Conservation (phyloP, 768 basidiomycete genomes). For the Suillus hirtellus region DNA sequence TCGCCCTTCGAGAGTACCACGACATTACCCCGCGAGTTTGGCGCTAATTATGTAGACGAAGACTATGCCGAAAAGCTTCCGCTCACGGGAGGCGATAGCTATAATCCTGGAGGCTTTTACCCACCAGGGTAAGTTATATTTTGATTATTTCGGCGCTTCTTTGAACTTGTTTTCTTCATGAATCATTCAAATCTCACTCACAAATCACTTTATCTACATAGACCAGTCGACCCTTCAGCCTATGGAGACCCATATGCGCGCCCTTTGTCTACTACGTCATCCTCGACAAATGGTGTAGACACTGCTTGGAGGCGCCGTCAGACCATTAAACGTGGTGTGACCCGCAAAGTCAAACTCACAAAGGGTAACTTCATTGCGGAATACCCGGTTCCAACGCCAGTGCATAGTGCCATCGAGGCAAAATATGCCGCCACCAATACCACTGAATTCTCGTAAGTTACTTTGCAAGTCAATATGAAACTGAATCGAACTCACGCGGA, state of each 20-base stretch:
- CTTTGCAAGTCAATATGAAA: neutral
- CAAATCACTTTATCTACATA: constrained; percentile 23
- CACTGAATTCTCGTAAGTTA: constrained; percentile 87
- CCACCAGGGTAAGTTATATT: constrained; percentile 62
- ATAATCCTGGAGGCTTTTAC: constrained; percentile 62
- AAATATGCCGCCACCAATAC: constrained; percentile 73
- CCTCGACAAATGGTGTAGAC: constrained; percentile 57
- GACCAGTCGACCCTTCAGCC: constrained; percentile 52
- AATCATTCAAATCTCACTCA: constrained; percentile 15
- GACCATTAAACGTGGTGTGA: constrained; percentile 89
- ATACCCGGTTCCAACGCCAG: constrained; percentile 83
- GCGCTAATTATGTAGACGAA: constrained; percentile 57
- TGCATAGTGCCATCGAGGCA: constrained; percentile 78
- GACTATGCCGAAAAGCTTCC: constrained; percentile 79
- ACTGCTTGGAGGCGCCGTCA: constrained; percentile 75
- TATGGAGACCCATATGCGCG: constrained; percentile 70
- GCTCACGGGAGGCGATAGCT: constrained; percentile 57
- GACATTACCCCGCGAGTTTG: constrained; percentile 55
- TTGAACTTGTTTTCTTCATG: constrained; percentile 15
- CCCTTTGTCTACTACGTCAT: constrained; percentile 52
- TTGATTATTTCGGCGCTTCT: constrained; percentile 3
- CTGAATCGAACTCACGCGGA: neutral
- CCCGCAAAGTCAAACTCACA: constrained; percentile 92
- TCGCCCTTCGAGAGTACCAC: constrained; percentile 60
- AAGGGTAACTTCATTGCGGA: constrained; percentile 92